Evolutionary conservation across 495 filamentous ascomycete species (phyloP).

Genomic region (Daldinia bambusicola): DNA sequence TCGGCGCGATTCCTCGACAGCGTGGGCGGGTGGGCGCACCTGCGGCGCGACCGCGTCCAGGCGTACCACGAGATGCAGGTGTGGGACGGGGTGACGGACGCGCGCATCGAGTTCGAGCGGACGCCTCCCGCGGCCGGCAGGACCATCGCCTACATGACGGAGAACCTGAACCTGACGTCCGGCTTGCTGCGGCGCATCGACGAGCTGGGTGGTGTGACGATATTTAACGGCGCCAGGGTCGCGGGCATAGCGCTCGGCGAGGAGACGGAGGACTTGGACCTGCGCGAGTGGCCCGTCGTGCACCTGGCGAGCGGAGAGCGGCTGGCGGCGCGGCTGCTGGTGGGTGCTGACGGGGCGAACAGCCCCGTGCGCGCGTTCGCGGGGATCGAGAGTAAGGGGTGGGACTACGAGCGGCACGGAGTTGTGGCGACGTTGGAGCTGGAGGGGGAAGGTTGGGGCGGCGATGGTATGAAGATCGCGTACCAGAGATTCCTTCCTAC

Average conservation of each 20-base stretch:
- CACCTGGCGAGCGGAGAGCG: constrained; percentile 68
- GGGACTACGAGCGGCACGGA: constrained; percentile 92
- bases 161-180: constrained; percentile 88
- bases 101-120: constrained; percentile 89
- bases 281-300: constrained; percentile 88
- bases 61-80: constrained; percentile 93
- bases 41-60: constrained; percentile 77
- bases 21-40: constrained; percentile 90
- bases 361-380: constrained; percentile 93
- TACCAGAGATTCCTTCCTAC: constrained; percentile 96
- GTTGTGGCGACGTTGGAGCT: constrained; percentile 89
- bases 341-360: constrained; percentile 95
- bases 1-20: constrained; percentile 74
- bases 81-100: constrained; percentile 92
- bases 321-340: constrained; percentile 82
- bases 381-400: constrained; percentile 83
- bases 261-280: constrained; percentile 73
- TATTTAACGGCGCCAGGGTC: constrained; percentile 80
- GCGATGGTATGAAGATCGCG: constrained; percentile 72
- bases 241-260: constrained; percentile 79
- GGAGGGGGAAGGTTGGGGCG: constrained; percentile 64
- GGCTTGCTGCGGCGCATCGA: constrained; percentile 76
- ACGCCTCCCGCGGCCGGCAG: constrained; percentile 59
- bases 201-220: constrained; percentile 71
- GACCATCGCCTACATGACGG: constrained; percentile 92